Evolutionary conservation across 495 filamentous ascomycete species (phyloP).

Genomic region (Cenococcum geophilum): DNA sequence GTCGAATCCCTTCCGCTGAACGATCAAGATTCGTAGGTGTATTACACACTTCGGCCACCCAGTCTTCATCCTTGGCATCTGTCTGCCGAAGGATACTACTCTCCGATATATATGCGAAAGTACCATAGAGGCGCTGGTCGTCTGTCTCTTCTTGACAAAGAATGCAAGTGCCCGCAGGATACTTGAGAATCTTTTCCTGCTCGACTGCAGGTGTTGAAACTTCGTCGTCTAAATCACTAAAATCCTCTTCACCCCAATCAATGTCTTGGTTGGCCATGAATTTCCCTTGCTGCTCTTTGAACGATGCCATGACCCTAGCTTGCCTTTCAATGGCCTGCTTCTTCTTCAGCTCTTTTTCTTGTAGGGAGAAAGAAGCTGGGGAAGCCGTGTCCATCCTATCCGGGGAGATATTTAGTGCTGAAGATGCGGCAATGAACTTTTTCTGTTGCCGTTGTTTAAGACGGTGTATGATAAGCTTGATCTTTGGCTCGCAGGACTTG

Average conservation of each 20-base stretch:
- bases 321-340: slow-evolving; percentile 80
- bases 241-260: slow-evolving; percentile 74
- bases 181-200: slow-evolving; percentile 76
- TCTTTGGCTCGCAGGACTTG: slow-evolving; percentile 75
- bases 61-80: slow-evolving; percentile 70
- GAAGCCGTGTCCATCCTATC: slow-evolving; percentile 54
- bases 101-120: slow-evolving; percentile 80
- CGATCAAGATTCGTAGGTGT: slow-evolving; percentile 77
- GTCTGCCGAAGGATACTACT: slow-evolving; percentile 86
- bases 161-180: slow-evolving; percentile 90
- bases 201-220: slow-evolving; percentile 42
- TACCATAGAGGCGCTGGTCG: slow-evolving; percentile 81
- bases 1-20: slow-evolving; percentile 71
- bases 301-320: slow-evolving; percentile 90
- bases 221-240: slow-evolving; percentile 64
- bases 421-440: slow-evolving; percentile 54
- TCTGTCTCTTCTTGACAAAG: slow-evolving; percentile 94
- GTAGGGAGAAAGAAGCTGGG: slow-evolving; percentile 51
- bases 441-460: slow-evolving; percentile 75
- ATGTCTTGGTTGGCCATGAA: slow-evolving; percentile 83
- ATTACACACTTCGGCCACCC: slow-evolving; percentile 71
- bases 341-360: slow-evolving; percentile 80
- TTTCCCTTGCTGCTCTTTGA: slow-evolving; percentile 91
- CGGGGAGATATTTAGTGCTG: slow-evolving; percentile 46
- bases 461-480: slow-evolving; percentile 74